A percentile compares a stretch with the other conserved stretches of the same genome.
These are phyloP conservation scores for Plasmodium blacklocki DNA, from an alignment of 169 alveolate genomes.

Conservation along the genomic window DNA sequence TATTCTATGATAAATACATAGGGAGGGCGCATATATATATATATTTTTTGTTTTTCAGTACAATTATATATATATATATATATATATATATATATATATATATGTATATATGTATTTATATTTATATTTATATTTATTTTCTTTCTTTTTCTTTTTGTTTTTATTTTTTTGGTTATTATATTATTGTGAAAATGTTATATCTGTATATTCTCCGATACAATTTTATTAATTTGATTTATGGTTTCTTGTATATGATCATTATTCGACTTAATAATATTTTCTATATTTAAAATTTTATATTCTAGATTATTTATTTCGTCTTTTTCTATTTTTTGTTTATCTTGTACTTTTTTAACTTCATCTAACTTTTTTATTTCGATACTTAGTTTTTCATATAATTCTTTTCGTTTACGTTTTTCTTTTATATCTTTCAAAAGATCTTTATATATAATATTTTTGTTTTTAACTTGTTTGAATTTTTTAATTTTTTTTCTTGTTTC, in stretches of 20 bases:
- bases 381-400: constrained; percentile 42
- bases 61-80: too few species aligned
- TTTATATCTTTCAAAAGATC: constrained; percentile 30
- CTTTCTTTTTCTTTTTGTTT: background rate
- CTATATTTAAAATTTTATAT: constrained; percentile 52
- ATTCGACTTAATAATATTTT: constrained; percentile 21
- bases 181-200: background rate
- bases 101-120: too few species aligned
- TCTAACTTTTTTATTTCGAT: constrained; percentile 50
- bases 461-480: constrained; percentile 23
- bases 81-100: too few species aligned
- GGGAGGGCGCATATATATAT: too few species aligned
- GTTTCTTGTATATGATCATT: constrained; percentile 37
- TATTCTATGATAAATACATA: too few species aligned
- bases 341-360: constrained; percentile 39
- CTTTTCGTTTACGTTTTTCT: constrained; percentile 52
- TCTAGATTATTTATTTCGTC: constrained; percentile 18
- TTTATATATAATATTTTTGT: constrained; percentile 62
- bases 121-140: background rate
- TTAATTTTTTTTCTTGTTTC: constrained; percentile 34
- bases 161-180: background rate
- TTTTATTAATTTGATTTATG: constrained; percentile 40
- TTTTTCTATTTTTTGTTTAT: constrained; percentile 54
- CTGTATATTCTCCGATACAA: constrained; percentile 20
- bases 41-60: too few species aligned